A percentile compares a stretch with the other conserved stretches of the same genome.
Evolutionary conservation across 1,284 basidiomycete species (phyloP).

Genomic region (Mycena sp.): DNA sequence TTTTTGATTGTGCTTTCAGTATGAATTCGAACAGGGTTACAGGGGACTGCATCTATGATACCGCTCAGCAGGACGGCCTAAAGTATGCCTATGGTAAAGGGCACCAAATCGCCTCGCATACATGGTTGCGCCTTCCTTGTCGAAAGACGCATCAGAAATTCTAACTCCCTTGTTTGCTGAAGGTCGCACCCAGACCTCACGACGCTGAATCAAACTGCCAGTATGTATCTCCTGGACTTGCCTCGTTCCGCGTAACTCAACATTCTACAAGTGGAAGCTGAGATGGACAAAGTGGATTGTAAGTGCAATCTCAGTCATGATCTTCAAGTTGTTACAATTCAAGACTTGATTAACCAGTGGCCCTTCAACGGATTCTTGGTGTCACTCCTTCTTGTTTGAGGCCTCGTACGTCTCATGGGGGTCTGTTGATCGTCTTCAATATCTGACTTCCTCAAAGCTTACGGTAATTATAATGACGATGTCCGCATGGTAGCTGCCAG

Average conservation of each 20-base stretch:
- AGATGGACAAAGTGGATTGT: no score
- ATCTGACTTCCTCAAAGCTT: not conserved
- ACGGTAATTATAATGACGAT: not conserved
- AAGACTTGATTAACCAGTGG: no score
- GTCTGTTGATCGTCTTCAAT: not conserved
- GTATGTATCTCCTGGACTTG: not conserved
- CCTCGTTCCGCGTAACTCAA: not conserved
- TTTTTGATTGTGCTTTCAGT: no score
- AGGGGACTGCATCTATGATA: conserved; percentile 4
- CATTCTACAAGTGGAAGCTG: not conserved
- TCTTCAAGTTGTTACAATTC: no score
- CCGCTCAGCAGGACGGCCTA: not conserved
- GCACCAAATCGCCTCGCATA: not conserved
- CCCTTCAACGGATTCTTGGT: not conserved
- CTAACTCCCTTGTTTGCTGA: no score
- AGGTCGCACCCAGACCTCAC: not conserved
- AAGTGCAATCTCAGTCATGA: no score
- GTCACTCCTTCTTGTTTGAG: not conserved
- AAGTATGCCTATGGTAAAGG: not conserved
- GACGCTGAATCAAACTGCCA: not conserved
- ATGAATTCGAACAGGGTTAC: not conserved
- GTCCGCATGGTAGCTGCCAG: not conserved
- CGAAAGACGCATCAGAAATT: no score
- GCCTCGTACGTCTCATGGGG: not conserved
- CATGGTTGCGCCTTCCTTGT: no score